Percentiles rank a stretch among this genome's conserved stretches.
These are phyloP conservation scores for Lecanoromycetidae sp. DNA, from an alignment of 2,329 filamentous ascomycete species.

Conservation along the genomic window DNA sequence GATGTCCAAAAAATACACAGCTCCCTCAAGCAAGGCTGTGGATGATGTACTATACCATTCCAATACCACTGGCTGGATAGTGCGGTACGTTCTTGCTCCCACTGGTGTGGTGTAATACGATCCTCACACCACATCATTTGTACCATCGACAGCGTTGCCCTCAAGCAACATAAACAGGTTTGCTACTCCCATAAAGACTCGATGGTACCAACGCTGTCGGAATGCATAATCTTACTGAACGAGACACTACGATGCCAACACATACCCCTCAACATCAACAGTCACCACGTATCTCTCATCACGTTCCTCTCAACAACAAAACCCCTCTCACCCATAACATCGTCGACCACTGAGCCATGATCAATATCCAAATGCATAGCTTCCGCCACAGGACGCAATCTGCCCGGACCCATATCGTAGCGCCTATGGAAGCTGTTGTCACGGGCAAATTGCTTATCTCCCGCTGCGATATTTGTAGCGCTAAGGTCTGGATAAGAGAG, in stretches of 20 bases:
- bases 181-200: constrained; percentile 3
- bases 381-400: not conserved
- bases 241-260: constrained; percentile 14
- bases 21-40: too few species aligned
- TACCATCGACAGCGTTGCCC: too few species aligned
- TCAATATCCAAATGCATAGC: constrained; percentile 12
- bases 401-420: not conserved
- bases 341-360: not conserved
- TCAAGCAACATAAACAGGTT: constrained; percentile 7
- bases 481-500: constrained; percentile 1
- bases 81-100: too few species aligned
- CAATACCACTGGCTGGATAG: too few species aligned
- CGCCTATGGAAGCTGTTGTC: not conserved
- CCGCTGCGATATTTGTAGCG: not conserved
- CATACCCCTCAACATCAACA: constrained; percentile 15
- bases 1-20: too few species aligned
- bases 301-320: not conserved
- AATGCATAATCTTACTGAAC: not conserved
- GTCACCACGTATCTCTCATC: constrained; percentile 13
- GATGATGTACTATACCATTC: too few species aligned
- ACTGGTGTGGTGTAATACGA: too few species aligned
- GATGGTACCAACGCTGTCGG: not conserved
- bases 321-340: constrained; percentile 5
- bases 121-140: too few species aligned
- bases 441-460: too few species aligned